Evolutionary conservation across 805 yeast species (phyloP), one percentile per base, ranked within the genome.

Genomic region (Myxozyma udenii): DNA sequence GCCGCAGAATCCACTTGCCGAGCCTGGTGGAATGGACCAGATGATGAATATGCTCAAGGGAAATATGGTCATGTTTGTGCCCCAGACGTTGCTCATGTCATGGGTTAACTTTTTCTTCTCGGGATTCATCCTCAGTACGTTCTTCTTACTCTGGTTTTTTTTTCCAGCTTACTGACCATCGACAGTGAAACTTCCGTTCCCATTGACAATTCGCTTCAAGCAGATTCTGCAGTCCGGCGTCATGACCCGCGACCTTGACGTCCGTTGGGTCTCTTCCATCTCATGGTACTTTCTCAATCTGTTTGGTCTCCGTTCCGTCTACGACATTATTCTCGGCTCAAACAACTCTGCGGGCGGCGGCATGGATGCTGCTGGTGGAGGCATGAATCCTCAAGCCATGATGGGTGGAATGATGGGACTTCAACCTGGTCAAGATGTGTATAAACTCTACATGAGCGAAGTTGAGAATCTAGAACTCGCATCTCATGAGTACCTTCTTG

Each of bases 281-380:
- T 88, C 97, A 3, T 93, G 98, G 98, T 93, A 91, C 67, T 87
- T 93, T 67, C 85, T 91, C 48, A 86, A 88, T 49, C 78, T 88
- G 55, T 68, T 90, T 45, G 98, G 98, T 25, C 75, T 93, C 54
- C 79, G 80, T 60, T 85, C 96, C 0, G 82, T 93, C 1, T 85
- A 84, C 66, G 77, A 85, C 35, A 75, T 91, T 47, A 57, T 89
- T 5, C 76, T 87, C 58, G 82, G 81, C 11, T 80, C 77, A 49
- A 53, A 58, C 48, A 58, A 58, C 45, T 44, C 71, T 2, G 68
- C 72, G 4, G 79, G 74, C 1, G 71, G 74, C 40, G 73, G 74
- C 39, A 66, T 79, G 62, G 69, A 72, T 19, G 64, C 70, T 3
- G 67, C 71, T 5, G 79, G 74, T 1, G 71, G 73, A 41, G 72